Evolutionary conservation across 495 filamentous ascomycete species (phyloP), one percentile per base, ranked within the genome.

Genomic region (Hyaloscypha bicolor): DNA sequence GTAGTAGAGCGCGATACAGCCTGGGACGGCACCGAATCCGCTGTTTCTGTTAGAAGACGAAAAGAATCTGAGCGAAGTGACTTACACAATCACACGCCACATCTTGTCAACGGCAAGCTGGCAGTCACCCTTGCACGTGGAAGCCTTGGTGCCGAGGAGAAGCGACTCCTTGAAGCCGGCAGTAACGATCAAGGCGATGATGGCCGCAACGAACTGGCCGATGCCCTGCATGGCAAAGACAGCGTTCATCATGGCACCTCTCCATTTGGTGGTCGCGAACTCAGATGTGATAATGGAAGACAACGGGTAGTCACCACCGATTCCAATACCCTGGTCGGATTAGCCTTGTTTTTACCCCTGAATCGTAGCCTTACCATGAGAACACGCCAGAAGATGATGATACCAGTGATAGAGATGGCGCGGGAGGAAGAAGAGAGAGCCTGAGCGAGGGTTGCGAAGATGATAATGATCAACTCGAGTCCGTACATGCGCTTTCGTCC

Each of bases 381-480:
- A 0, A 96, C 86, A 76, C 93, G 88, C 93, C 93, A 97, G 83
- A 96, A 97, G 75, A 94, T 86, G 55, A 96, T 83, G 63, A 94
- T 68, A 62, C 93, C 93, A 58, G 90, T 82, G 62, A 96, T 86
- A 35, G 89, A 84, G 62, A 93, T 85, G 2, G 86, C 85, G 14
- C 80, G 82, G n/a, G 90, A 92, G 32, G 78, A 76, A 9, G 90
- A 87, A n/a, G 87, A 75, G 55, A 96, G 81, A 55, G 90, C 76
- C 77, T 94, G 91, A 61, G 90, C 92, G 53, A 96, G 79, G 22
- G 92, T 95, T 8, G 91, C 89, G 67, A 91, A 85, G 75, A 96
- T 96, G 77, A 96, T 95, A 69, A 97, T 79, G 72, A 95, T 93
- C 69, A 96, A 78, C 76, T 96, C 93, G 56, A 95, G 80, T 55